Evolutionary conservation across 2,329 filamentous ascomycete genomes (phyloP).

Genomic region (Aspergillus clavatus): DNA sequence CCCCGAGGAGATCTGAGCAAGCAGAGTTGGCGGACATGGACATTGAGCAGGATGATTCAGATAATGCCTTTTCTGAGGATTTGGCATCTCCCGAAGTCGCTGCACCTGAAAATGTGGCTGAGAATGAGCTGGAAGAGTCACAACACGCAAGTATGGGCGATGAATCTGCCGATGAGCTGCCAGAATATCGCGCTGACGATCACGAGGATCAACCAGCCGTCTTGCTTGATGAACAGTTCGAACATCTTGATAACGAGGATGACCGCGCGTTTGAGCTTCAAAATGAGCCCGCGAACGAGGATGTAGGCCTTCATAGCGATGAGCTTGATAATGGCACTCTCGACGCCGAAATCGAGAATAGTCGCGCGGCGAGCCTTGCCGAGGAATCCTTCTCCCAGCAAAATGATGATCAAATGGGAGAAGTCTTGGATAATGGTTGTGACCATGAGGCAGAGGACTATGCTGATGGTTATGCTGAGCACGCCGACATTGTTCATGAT

Average conservation of each 20-base stretch:
- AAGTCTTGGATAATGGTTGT: background rate
- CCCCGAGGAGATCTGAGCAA: too few species aligned
- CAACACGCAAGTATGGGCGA: too few species aligned
- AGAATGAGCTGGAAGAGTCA: too few species aligned
- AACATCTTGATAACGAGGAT: background rate
- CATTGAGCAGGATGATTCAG: too few species aligned
- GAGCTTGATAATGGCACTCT: background rate
- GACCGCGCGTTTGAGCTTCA: background rate
- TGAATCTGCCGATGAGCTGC: background rate
- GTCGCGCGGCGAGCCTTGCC: background rate
- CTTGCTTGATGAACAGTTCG: background rate
- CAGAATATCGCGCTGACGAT: background rate
- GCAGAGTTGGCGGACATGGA: too few species aligned
- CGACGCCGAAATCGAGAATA: background rate
- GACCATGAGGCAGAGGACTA: background rate
- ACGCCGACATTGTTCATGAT: background rate
- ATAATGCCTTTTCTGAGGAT: too few species aligned
- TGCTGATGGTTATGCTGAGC: background rate
- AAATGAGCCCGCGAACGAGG: conserved; percentile 4
- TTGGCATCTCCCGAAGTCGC: too few species aligned
- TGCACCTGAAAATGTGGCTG: too few species aligned
- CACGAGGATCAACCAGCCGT: background rate
- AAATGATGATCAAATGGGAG: background rate
- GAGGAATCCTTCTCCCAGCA: background rate
- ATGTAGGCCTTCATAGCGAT: conserved; percentile 15